Percentiles rank a stretch among this genome's conserved stretches.
Conservation (phyloP, 1,139 yeast species). For the Blastobotrys persicus region DNA sequence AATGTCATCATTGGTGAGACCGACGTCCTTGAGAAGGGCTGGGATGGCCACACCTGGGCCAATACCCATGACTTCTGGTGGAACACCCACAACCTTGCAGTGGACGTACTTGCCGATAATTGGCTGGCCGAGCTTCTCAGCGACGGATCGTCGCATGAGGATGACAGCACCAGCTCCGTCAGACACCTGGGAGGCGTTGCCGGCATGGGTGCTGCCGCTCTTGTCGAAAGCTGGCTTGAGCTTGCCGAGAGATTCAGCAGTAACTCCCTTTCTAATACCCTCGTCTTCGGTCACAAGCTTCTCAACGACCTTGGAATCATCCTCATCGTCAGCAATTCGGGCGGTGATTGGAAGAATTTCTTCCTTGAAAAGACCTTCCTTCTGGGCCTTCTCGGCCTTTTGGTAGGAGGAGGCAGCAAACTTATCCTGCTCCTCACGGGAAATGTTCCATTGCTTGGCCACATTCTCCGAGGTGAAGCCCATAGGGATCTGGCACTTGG, state of each 20-base stretch:
- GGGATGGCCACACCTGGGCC: slow-evolving; percentile 97
- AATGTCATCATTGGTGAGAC: slow-evolving; percentile 62
- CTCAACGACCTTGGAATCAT: slow-evolving; percentile 39
- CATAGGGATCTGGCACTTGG: slow-evolving; percentile 80
- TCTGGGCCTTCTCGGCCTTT: slow-evolving; percentile 76
- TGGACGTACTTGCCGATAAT: slow-evolving; percentile 74
- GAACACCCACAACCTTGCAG: slow-evolving; percentile 80
- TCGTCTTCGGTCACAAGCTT: slow-evolving; percentile 70
- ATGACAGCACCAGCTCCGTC: slow-evolving; percentile 95
- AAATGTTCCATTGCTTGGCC: slow-evolving; percentile 46
- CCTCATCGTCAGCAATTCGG: slow-evolving; percentile 38
- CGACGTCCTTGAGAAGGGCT: slow-evolving; percentile 62
- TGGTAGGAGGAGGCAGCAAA: slow-evolving; percentile 44
- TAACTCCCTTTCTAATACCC: slow-evolving; percentile 87
- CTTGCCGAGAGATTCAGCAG: slow-evolving; percentile 69
- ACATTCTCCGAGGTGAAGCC: slow-evolving; percentile 86
- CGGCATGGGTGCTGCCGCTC: slow-evolving; percentile 87
- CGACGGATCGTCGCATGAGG: slow-evolving; percentile 83
- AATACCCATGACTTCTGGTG: slow-evolving; percentile 96
- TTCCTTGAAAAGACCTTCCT: slow-evolving; percentile 70
- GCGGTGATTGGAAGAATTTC: slow-evolving; percentile 78
- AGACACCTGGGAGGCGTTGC: slow-evolving; percentile 91
- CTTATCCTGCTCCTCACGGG: slow-evolving; percentile 44
- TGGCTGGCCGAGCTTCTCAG: slow-evolving; percentile 67
- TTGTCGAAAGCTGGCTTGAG: slow-evolving; percentile 84